Percentiles rank a stretch among this genome's conserved stretches.
Conservation (phyloP, 179 eudicot species). For the Amaranthus tricolor region DNA sequence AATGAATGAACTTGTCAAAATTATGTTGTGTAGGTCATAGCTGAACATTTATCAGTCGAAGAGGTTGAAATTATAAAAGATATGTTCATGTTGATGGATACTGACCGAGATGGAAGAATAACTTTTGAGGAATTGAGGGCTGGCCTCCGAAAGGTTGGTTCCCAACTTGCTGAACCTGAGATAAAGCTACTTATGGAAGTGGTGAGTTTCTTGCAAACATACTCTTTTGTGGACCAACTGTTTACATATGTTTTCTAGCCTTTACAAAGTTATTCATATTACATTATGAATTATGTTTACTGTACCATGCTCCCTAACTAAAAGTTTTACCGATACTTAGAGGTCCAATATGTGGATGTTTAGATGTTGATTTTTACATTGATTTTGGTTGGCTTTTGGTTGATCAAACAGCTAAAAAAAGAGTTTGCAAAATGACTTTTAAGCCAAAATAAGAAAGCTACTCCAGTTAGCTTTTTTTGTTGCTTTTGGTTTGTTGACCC, state of each 20-base stretch:
- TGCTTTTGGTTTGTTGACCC: no score
- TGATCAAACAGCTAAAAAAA: no score
- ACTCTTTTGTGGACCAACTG: no score
- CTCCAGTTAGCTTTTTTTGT: no score
- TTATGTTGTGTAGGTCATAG: slow-evolving; percentile 58
- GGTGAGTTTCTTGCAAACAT: slow-evolving; percentile 46
- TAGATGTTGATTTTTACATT: no score
- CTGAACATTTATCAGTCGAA: slow-evolving; percentile 75
- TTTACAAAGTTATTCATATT: neutral
- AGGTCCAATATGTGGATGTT: no score
- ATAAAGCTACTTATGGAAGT: slow-evolving; percentile 93
- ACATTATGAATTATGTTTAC: neutral
- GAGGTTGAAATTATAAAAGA: slow-evolving; percentile 86
- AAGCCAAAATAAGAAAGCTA: no score
- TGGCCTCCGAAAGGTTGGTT: slow-evolving; percentile 84
- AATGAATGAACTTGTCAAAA: no score
- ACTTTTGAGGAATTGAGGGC: slow-evolving; percentile 68
- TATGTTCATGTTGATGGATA: slow-evolving; percentile 85
- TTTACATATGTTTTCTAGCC: neutral
- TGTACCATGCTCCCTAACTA: no score
- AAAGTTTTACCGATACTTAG: no score
- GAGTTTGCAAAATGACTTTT: no score
- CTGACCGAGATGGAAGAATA: slow-evolving; percentile 75
- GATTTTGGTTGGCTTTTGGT: no score
- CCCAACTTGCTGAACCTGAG: slow-evolving; percentile 90